phyloP scores from a whole-genome alignment of 2,329 filamentous ascomycete species.

The Diplocarpon rosae region DNA sequence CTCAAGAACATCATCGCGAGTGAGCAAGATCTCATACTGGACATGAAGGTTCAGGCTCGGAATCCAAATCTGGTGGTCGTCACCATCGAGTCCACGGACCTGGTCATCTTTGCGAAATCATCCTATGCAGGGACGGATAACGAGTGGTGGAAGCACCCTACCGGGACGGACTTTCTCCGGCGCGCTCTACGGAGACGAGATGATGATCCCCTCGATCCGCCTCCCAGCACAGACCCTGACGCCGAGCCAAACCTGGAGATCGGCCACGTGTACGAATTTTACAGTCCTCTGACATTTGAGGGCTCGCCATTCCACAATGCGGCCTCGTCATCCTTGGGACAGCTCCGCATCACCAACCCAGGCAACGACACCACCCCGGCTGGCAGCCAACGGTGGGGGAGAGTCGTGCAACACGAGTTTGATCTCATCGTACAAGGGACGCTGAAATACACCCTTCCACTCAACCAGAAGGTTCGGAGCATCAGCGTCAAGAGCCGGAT shows the following conservation, averaged over 20 bases:
- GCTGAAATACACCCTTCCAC: constrained; percentile 64
- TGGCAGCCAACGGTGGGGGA: constrained; percentile 79
- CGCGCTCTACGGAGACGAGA: constrained; percentile 26
- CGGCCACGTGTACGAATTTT: constrained; percentile 78
- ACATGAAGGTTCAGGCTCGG: constrained; percentile 74
- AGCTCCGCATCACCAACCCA: constrained; percentile 70
- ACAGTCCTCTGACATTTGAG: constrained; percentile 81
- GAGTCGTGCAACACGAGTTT: constrained; percentile 82
- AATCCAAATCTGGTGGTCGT: constrained; percentile 92
- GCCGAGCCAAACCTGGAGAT: constrained; percentile 76
- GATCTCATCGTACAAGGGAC: constrained; percentile 87
- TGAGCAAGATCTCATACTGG: constrained; percentile 90
- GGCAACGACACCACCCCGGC: constrained; percentile 79
- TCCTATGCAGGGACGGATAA: constrained; percentile 64
- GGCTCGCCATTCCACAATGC: constrained; percentile 75
- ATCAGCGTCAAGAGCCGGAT: constrained; percentile 49
- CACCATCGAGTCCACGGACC: constrained; percentile 72
- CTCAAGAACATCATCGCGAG: constrained; percentile 88
- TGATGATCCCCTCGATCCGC: constrained; percentile 25
- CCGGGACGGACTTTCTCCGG: constrained; percentile 21
- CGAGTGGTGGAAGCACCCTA: constrained; percentile 41
- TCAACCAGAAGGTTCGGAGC: constrained; percentile 49
- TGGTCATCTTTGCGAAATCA: constrained; percentile 92
- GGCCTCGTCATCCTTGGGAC: constrained; percentile 62
- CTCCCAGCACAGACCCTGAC: constrained; percentile 49